Percentiles rank a stretch among this genome's conserved stretches.
These are phyloP conservation scores for Musa beccarii DNA, from an alignment of 176 grass and related monocot species.

Conservation along the genomic window DNA sequence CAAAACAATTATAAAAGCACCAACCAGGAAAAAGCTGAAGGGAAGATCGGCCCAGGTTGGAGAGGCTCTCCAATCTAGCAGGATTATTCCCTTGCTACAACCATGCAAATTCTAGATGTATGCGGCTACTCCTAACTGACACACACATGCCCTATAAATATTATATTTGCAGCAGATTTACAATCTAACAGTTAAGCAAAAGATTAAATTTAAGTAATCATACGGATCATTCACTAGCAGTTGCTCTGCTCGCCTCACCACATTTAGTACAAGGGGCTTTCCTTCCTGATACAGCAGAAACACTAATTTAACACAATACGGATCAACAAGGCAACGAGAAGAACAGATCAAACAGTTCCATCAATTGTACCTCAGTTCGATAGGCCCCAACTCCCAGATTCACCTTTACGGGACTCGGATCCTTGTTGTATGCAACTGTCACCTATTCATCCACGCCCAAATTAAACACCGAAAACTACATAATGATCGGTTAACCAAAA, in stretches of 20 bases:
- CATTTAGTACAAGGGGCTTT: constrained; percentile 92
- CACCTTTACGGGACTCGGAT: constrained; percentile 79
- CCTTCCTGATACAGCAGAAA: constrained; percentile 59
- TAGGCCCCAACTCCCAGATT: constrained; percentile 97
- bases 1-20: too few relatives aligned
- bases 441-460: constrained; percentile 34
- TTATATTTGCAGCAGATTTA: too few relatives aligned
- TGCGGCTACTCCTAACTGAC: background rate
- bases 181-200: too few relatives aligned
- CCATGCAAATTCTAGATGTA: background rate
- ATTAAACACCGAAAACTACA: constrained; percentile 11
- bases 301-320: too few relatives aligned
- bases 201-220: constrained; percentile 5
- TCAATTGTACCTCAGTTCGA: constrained; percentile 70
- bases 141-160: too few relatives aligned
- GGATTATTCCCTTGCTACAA: too few relatives aligned
- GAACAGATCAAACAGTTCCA: background rate
- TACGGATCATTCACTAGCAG: constrained; percentile 70
- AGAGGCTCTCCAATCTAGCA: too few relatives aligned
- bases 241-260: constrained; percentile 71
- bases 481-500: background rate
- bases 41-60: too few relatives aligned
- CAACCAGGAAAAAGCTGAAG: too few relatives aligned
- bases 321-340: background rate
- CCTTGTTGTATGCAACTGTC: constrained; percentile 96